These are phyloP conservation scores for Geranium rotundifolium DNA, from an alignment of 345 rosid genomes.

Conservation along the genomic window DNA sequence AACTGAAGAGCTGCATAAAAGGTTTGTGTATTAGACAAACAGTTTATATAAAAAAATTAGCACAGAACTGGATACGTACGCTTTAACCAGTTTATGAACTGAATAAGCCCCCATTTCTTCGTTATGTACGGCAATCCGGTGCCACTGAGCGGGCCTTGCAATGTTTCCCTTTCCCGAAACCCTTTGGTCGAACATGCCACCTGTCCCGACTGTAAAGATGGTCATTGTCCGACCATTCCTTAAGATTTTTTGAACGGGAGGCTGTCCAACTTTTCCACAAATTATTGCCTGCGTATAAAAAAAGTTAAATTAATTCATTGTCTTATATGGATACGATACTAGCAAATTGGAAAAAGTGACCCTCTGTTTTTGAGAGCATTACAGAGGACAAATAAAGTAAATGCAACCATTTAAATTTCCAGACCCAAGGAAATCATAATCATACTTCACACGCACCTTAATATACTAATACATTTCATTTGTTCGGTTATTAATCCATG, in stretches of 20 bases:
- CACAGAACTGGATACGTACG: constrained; percentile 27
- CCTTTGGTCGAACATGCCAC: constrained; percentile 90
- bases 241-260: constrained; percentile 83
- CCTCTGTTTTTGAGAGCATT: no score
- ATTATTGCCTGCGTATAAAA: constrained; percentile 55
- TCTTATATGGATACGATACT: background rate
- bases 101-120: constrained; percentile 65
- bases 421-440: no score
- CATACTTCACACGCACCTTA: no score
- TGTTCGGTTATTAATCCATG: no score
- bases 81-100: constrained; percentile 65
- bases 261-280: constrained; percentile 83
- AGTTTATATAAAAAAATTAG: constrained; percentile 1
- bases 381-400: no score
- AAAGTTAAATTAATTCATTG: constrained; percentile 2
- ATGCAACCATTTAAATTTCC: no score
- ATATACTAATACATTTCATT: no score
- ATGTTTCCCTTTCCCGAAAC: constrained; percentile 31
- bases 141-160: constrained; percentile 94
- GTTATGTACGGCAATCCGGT: constrained; percentile 89
- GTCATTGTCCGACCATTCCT: constrained; percentile 87
- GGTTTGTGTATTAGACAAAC: constrained; percentile 13
- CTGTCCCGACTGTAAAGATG: constrained; percentile 85
- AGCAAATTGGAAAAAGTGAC: background rate
- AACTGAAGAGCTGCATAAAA: constrained; percentile 63